A percentile compares a stretch with the other conserved stretches of the same genome.
phyloP scores from a whole-genome alignment of 2,329 filamentous ascomycete genomes.

The Aspergillus pseudotamarii region DNA sequence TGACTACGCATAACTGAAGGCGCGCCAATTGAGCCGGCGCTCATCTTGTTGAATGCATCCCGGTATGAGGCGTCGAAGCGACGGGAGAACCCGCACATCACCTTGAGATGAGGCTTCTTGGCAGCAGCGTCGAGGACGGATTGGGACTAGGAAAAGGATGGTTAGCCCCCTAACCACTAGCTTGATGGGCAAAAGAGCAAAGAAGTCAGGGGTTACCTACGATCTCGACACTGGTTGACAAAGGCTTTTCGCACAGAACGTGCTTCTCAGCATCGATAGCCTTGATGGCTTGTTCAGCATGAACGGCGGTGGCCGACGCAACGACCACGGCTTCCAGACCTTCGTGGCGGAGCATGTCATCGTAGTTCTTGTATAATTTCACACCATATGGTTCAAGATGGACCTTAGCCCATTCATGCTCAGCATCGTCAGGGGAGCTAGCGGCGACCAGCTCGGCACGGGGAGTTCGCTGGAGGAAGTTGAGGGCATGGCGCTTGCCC shows the following conservation, averaged over 20 bases:
- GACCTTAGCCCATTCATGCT: constrained; percentile 54
- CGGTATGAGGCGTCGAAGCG: constrained; percentile 69
- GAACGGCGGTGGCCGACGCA: constrained; percentile 57
- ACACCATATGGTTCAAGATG: constrained; percentile 57
- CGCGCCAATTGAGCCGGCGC: constrained; percentile 59
- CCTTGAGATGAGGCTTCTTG: constrained; percentile 62
- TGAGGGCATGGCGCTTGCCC: constrained; percentile 54
- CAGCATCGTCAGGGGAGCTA: constrained; percentile 49
- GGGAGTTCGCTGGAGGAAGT: constrained; percentile 51
- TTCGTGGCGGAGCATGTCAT: constrained; percentile 59
- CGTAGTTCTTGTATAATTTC: constrained; percentile 57
- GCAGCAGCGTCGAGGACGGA: constrained; percentile 61
- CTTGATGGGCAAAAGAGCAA: neutral
- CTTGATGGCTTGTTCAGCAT: constrained; percentile 61
- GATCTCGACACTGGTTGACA: constrained; percentile 60
- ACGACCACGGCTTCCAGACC: constrained; percentile 60
- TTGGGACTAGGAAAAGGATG: constrained; percentile 51
- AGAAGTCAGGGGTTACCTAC: constrained; percentile 41
- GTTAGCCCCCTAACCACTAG: neutral
- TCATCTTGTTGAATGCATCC: constrained; percentile 58
- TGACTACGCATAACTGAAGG: constrained; percentile 65
- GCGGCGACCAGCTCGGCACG: constrained; percentile 54
- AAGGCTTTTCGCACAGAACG: constrained; percentile 59
- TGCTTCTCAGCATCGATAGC: constrained; percentile 59
- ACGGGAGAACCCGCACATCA: constrained; percentile 68